phyloP scores from a whole-genome alignment of 148 eudicot genomes.

The Vaccinium macrocarpon region DNA sequence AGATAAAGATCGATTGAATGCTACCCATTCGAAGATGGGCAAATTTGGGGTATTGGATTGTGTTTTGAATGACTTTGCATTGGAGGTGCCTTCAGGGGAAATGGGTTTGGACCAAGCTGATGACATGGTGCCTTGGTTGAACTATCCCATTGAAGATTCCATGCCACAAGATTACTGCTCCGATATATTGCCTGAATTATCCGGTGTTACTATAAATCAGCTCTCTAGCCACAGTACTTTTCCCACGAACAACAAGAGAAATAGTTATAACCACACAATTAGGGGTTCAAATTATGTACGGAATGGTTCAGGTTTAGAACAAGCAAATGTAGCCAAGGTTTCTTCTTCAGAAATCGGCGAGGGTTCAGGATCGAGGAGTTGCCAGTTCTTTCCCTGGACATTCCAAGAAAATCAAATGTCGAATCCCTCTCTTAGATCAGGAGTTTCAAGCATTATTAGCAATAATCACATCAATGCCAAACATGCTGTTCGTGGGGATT shows the following conservation, averaged over 20 bases:
- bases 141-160: conserved; percentile 47
- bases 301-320: conserved; percentile 26
- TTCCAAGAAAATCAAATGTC: conserved; percentile 32
- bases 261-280: conserved; percentile 21
- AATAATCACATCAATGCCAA: conserved; percentile 29
- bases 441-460: conserved; percentile 42
- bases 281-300: conserved; percentile 26
- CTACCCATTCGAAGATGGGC: conserved; percentile 27
- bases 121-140: conserved; percentile 79
- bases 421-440: conserved; percentile 43
- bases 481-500: conserved; percentile 32
- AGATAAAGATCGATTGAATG: conserved; percentile 36
- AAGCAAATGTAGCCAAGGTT: conserved; percentile 30
- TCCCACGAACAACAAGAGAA: conserved; percentile 40
- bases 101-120: conserved; percentile 55
- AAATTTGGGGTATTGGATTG: conserved; percentile 46
- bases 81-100: conserved; percentile 48
- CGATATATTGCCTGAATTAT: conserved; percentile 63
- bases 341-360: conserved; percentile 31
- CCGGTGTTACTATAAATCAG: conserved; percentile 56
- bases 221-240: conserved; percentile 35
- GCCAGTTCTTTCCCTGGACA: conserved; percentile 35
- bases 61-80: conserved; percentile 35
- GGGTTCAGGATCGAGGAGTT: conserved; percentile 26
- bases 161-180: conserved; percentile 55